A percentile compares a stretch with the other conserved stretches of the same genome.
Evolutionary conservation across 441 rosid genomes (phyloP).

Genomic region (Macaranga tanarius): DNA sequence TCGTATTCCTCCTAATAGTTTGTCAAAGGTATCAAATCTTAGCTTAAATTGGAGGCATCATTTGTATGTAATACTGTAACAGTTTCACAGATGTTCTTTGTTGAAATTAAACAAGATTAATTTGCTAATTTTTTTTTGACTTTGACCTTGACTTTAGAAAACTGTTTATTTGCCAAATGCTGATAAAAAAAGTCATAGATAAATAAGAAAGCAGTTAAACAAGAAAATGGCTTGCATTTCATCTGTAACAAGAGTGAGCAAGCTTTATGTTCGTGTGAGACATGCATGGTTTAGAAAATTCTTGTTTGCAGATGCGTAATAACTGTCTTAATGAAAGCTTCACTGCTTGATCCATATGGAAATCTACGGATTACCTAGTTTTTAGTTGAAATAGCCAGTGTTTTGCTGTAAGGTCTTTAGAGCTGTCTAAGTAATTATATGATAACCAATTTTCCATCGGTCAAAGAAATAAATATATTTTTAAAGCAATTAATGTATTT

Average conservation of each 20-base stretch:
- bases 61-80: background rate
- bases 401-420: background rate
- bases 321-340: background rate
- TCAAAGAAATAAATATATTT: background rate
- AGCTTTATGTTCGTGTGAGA: background rate
- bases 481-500: background rate
- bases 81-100: background rate
- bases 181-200: background rate
- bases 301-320: slow-evolving; percentile 3
- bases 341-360: background rate
- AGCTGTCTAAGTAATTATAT: background rate
- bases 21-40: slow-evolving; percentile 64
- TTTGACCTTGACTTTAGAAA: background rate
- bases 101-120: background rate
- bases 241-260: slow-evolving; percentile 5
- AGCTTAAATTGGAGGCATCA: slow-evolving; percentile 8
- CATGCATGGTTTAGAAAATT: background rate
- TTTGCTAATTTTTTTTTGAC: background rate
- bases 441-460: background rate
- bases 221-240: background rate
- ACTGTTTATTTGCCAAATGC: slow-evolving; percentile 1
- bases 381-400: background rate
- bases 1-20: slow-evolving; percentile 76
- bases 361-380: background rate
- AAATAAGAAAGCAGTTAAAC: background rate